Base-by-base conservation (phyloP, 306 rosid species). In the Glycine soja region DNA sequence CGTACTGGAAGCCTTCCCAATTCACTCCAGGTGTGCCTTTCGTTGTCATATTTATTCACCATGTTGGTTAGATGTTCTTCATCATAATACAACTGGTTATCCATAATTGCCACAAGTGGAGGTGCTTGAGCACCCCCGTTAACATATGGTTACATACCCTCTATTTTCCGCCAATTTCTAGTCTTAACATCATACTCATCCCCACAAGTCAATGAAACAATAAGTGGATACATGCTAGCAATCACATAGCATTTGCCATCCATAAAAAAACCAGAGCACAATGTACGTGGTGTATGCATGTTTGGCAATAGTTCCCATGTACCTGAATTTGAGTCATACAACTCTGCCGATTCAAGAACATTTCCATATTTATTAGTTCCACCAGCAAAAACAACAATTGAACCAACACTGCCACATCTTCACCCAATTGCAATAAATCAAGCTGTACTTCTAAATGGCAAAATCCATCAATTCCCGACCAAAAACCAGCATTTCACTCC, bases 51-150 rank as follows among this genome's bases (percentile, higher is more conserved):
- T 86, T 80, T 84, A 87, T 86, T 89, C 80, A 92, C 90, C 93
- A 88, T 86, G 82, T 92, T 92, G 76, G 95, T 90, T 45, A 82
- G 75, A 83, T 87, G 91, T 87, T 90, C 97, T n/a, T n/a, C n/a
- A n/a, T n/a, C n/a, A n/a, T n/a, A 38, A 84, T 81, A 92, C 6
- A 92, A 63, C 82, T 89, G 85, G 78, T 92, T 86, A 54, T 88
- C 87, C 85, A 90, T 95, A 80, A 92, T 92, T n/a, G 95, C 97
- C 51, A 90, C 89, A 40, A 90, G 97, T 9, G 97, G 97, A 75
- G 97, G 97, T 50, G 95, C 95, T 81, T 92, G 95, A 14, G 92
- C 85, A 10, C 92, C 89, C 83, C 56, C 74, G 52, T 90, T 90
- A 66, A 83, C 93, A 77, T 80, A 85, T 5, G 97, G 97, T 70